A percentile compares a stretch with the other conserved stretches of the same genome.
phyloP scores from a whole-genome alignment of 164 flowering plant species.

The Brasenia schreberi region DNA sequence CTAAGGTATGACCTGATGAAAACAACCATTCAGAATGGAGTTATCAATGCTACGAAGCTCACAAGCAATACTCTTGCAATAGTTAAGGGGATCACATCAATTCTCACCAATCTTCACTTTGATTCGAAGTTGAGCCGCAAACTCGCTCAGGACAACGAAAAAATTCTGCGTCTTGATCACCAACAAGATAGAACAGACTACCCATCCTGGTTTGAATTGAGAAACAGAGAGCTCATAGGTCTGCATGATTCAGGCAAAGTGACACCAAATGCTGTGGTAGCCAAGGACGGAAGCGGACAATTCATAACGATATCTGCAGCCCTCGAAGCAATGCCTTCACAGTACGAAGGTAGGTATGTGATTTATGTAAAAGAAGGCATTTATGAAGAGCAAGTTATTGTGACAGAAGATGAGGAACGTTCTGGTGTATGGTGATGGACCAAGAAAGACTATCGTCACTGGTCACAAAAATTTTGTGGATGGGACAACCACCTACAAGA shows the following conservation, averaged over 20 bases:
- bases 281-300: conserved; percentile 43
- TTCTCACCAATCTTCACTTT: conserved; percentile 4
- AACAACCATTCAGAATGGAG: conserved; percentile 12
- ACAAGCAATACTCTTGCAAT: conserved; percentile 43
- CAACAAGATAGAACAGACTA: neutral
- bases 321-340: conserved; percentile 35
- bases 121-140: neutral
- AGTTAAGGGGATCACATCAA: conserved; percentile 16
- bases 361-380: conserved; percentile 50
- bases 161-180: neutral
- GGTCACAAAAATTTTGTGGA: conserved; percentile 17
- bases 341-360: conserved; percentile 20
- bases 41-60: conserved; percentile 24
- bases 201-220: neutral
- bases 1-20: conserved; percentile 19
- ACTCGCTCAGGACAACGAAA: neutral
- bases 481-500: conserved; percentile 25
- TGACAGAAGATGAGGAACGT: conserved; percentile 24
- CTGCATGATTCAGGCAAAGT: neutral
- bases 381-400: conserved; percentile 31
- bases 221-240: neutral
- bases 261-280: conserved; percentile 38
- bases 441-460: conserved; percentile 38
- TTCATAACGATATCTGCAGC: conserved; percentile 35
- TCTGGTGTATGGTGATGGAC: conserved; percentile 59